Evolutionary conservation across 1,139 yeast genomes (phyloP).

Genomic region (Sugiyamaella grinbergsii): DNA sequence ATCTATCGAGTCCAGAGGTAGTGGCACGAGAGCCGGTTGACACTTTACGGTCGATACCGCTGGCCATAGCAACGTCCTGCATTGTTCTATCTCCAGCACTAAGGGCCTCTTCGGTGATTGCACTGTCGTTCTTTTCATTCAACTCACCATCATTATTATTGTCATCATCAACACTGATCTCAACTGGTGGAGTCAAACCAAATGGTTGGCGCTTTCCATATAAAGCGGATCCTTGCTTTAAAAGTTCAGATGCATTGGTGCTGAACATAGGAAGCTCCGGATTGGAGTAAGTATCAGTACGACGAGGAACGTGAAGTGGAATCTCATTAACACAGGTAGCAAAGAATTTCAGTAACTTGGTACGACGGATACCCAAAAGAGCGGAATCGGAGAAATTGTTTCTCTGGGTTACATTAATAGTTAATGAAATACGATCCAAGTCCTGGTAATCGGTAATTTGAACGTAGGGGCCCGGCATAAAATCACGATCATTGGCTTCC

Average conservation of each 20-base stretch:
- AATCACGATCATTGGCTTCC: constrained; percentile 43
- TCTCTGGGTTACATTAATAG: constrained; percentile 39
- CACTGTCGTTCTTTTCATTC: constrained; percentile 11
- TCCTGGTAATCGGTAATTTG: constrained; percentile 42
- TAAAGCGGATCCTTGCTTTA: neutral
- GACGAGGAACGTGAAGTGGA: constrained; percentile 43
- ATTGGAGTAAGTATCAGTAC: constrained; percentile 41
- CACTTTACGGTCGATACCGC: constrained; percentile 1
- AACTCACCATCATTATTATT: neutral
- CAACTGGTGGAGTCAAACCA: constrained; percentile 12
- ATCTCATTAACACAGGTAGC: constrained; percentile 40
- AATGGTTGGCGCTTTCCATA: constrained; percentile 18
- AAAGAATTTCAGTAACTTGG: constrained; percentile 39
- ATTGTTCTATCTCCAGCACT: constrained; percentile 7
- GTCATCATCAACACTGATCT: neutral
- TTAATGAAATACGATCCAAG: constrained; percentile 41
- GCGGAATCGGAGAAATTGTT: constrained; percentile 43
- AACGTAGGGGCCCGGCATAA: constrained; percentile 40
- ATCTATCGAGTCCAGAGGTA: constrained; percentile 17
- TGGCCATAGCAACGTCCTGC: constrained; percentile 16
- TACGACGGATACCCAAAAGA: constrained; percentile 39
- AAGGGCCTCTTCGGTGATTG: constrained; percentile 13
- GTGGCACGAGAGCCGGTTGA: constrained; percentile 21
- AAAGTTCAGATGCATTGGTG: neutral
- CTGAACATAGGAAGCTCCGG: constrained; percentile 41